These are phyloP conservation scores for Zygotorulaspora mrakii DNA, from an alignment of 1,139 yeast species.

Conservation along the genomic window DNA sequence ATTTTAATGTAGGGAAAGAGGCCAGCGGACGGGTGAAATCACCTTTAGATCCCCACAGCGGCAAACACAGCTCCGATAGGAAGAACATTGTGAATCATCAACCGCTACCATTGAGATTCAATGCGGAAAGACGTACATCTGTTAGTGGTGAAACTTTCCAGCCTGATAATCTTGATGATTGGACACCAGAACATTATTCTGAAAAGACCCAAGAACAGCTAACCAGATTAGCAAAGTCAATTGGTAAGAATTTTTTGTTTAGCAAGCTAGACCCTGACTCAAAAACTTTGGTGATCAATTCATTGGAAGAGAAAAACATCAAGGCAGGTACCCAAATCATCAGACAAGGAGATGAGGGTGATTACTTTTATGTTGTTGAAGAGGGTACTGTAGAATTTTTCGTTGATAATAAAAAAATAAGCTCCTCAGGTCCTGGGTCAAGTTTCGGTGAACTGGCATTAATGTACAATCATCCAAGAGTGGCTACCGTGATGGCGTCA, in stretches of 20 bases:
- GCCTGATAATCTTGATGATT: constrained; percentile 51
- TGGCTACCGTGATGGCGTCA: constrained; percentile 85
- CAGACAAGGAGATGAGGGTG: constrained; percentile 95
- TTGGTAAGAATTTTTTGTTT: constrained; percentile 79
- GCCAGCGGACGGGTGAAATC: constrained; percentile 24
- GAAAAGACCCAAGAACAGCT: constrained; percentile 63
- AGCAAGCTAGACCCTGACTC: constrained; percentile 71
- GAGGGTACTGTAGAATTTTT: constrained; percentile 76
- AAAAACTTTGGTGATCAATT: constrained; percentile 71
- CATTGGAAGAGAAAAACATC: constrained; percentile 69
- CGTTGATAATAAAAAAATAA: constrained; percentile 70
- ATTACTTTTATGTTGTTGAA: constrained; percentile 86
- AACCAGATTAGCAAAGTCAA: constrained; percentile 62
- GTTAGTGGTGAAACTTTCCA: constrained; percentile 70
- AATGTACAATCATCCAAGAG: constrained; percentile 97
- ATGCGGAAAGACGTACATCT: constrained; percentile 80
- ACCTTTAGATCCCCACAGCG: constrained; percentile 27
- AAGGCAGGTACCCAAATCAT: constrained; percentile 64
- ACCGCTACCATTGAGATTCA: constrained; percentile 53
- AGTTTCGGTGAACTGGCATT: constrained; percentile 95
- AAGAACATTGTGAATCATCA: constrained; percentile 16
- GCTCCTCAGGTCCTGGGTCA: constrained; percentile 75
- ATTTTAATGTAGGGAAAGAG: constrained; percentile 42
- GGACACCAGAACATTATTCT: constrained; percentile 68
- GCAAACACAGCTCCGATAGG: constrained; percentile 17